Evolutionary conservation across 129 eudicot genomes (phyloP).

Genomic region (Tanacetum coccineum): DNA sequence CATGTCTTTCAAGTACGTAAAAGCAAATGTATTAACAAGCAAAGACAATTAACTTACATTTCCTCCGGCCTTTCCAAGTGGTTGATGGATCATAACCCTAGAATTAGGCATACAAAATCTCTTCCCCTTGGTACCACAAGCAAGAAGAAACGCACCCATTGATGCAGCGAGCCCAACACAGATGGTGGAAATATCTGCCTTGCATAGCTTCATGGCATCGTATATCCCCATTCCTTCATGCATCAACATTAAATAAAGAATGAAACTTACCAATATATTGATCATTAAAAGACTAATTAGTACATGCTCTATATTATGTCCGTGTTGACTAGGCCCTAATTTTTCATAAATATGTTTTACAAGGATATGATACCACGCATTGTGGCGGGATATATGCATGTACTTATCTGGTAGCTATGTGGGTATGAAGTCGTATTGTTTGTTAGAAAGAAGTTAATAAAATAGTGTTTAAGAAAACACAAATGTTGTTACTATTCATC

Average conservation of each 20-base stretch:
- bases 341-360: too few relatives aligned
- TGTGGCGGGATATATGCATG: too few relatives aligned
- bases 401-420: too few relatives aligned
- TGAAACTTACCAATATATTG: neutral
- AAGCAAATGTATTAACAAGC: conserved; percentile 11
- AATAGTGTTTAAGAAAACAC: too few relatives aligned
- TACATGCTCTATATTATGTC: conserved; percentile 2
- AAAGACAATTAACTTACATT: conserved; percentile 39
- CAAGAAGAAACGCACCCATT: conserved; percentile 98
- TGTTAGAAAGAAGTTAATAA: too few relatives aligned
- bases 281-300: neutral
- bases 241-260: conserved; percentile 25
- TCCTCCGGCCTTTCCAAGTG: conserved; percentile 73
- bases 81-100: conserved; percentile 90
- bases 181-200: conserved; percentile 91
- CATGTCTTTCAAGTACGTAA: neutral
- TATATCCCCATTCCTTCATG: conserved; percentile 87
- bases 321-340: neutral
- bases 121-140: conserved; percentile 89
- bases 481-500: too few relatives aligned
- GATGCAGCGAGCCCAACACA: conserved; percentile 94
- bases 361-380: too few relatives aligned
- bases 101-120: conserved; percentile 96
- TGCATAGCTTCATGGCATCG: conserved; percentile 93
- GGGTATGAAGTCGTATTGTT: too few relatives aligned